A percentile compares a stretch with the other conserved stretches of the same genome.
phyloP scores from a whole-genome alignment of 495 filamentous ascomycete genomes.

The Aspergillus avenaceus region DNA sequence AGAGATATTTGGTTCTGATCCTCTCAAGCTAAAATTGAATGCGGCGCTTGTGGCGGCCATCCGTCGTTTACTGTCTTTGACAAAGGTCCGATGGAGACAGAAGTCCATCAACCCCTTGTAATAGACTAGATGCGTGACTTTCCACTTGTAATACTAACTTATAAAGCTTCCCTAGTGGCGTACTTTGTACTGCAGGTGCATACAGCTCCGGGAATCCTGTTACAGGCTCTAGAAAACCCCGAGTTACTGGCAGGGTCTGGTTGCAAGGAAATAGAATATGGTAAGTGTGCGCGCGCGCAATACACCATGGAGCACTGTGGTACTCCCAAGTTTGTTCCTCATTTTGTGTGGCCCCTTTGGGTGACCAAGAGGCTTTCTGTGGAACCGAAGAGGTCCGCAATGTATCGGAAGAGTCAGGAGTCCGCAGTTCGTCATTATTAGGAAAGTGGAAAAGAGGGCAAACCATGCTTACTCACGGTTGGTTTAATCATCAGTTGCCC shows the following conservation, averaged over 20 bases:
- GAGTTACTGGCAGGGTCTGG: neutral
- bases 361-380: neutral
- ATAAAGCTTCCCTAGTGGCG: neutral
- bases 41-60: conserved; percentile 5
- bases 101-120: neutral
- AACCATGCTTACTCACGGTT: neutral
- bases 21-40: too few species aligned
- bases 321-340: neutral
- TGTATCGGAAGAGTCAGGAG: neutral
- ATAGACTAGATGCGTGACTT: too few species aligned
- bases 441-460: neutral
- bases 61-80: neutral
- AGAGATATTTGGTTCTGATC: too few species aligned
- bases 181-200: neutral
- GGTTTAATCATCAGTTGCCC: neutral
- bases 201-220: neutral
- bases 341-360: neutral
- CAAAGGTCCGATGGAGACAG: neutral
- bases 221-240: neutral
- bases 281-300: too few species aligned
- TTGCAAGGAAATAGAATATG: too few species aligned
- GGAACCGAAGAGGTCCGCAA: conserved; percentile 6
- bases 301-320: too few species aligned
- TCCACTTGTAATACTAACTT: neutral
- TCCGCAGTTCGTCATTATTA: neutral